Percentiles rank a stretch among this genome's conserved stretches.
Evolutionary conservation across 306 rosid species (phyloP).

Genomic region (Vigna reflexopilosa): DNA sequence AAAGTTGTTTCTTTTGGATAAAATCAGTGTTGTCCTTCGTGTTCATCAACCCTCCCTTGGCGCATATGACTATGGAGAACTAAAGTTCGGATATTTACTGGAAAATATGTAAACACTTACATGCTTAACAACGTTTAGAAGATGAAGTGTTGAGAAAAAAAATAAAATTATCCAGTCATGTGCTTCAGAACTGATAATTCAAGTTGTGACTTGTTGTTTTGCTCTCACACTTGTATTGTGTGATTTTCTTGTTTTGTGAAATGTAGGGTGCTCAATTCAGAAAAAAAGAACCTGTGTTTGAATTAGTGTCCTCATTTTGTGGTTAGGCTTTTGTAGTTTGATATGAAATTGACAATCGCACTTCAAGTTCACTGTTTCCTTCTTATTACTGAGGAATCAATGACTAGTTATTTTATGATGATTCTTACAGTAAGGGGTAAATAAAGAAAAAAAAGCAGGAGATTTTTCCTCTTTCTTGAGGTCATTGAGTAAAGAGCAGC

Average conservation of each 20-base stretch:
- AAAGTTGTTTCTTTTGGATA: background rate
- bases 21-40: constrained; percentile 2
- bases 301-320: background rate
- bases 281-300: background rate
- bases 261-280: too few relatives aligned
- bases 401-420: background rate
- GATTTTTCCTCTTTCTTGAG: background rate
- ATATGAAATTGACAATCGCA: constrained; percentile 1
- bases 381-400: background rate
- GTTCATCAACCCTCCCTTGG: background rate
- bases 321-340: background rate
- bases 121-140: background rate
- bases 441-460: background rate
- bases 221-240: too few relatives aligned
- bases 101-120: background rate
- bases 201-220: too few relatives aligned
- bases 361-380: background rate
- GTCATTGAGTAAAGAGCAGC: background rate
- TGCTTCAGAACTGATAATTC: too few relatives aligned
- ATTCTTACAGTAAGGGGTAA: background rate
- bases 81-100: too few relatives aligned
- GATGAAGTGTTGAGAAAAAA: background rate
- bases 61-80: too few relatives aligned
- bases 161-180: too few relatives aligned
- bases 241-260: too few relatives aligned